Evolutionary conservation across 2,329 filamentous ascomycete species (phyloP).

Genomic region (Ascocoryne sarcoides): DNA sequence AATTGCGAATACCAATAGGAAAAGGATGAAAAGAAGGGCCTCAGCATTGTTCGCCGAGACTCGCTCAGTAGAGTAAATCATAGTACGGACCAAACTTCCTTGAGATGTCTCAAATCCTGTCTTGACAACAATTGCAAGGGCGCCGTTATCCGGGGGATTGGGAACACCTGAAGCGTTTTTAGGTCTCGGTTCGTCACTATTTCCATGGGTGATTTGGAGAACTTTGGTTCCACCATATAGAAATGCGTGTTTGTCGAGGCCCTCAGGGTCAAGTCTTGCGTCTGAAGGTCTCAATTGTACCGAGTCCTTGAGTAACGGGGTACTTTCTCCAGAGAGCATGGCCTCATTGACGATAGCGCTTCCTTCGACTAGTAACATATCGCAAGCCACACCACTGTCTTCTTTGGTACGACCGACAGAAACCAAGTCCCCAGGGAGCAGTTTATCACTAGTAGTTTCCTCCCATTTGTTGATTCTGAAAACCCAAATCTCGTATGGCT

Average conservation of each 20-base stretch:
- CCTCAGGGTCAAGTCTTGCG: slow-evolving; percentile 74
- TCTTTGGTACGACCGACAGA: slow-evolving; percentile 93
- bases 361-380: slow-evolving; percentile 91
- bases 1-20: slow-evolving; percentile 90
- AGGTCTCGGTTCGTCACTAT: slow-evolving; percentile 62
- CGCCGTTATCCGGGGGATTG: slow-evolving; percentile 83
- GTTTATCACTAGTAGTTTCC: slow-evolving; percentile 80
- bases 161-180: slow-evolving; percentile 69
- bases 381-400: slow-evolving; percentile 91
- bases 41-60: slow-evolving; percentile 98
- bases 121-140: slow-evolving; percentile 89
- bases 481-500: slow-evolving; percentile 91
- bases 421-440: slow-evolving; percentile 87
- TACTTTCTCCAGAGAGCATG: slow-evolving; percentile 98
- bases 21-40: slow-evolving; percentile 94
- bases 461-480: slow-evolving; percentile 82
- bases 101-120: slow-evolving; percentile 98
- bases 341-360: slow-evolving; percentile 98
- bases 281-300: slow-evolving; percentile 81
- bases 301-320: slow-evolving; percentile 91
- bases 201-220: slow-evolving; percentile 86
- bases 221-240: slow-evolving; percentile 97
- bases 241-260: slow-evolving; percentile 92
- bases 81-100: slow-evolving; percentile 92
- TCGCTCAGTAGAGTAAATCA: slow-evolving; percentile 99